phyloP scores from a whole-genome alignment of 768 basidiomycete species.

The Crucibulum laeve region DNA sequence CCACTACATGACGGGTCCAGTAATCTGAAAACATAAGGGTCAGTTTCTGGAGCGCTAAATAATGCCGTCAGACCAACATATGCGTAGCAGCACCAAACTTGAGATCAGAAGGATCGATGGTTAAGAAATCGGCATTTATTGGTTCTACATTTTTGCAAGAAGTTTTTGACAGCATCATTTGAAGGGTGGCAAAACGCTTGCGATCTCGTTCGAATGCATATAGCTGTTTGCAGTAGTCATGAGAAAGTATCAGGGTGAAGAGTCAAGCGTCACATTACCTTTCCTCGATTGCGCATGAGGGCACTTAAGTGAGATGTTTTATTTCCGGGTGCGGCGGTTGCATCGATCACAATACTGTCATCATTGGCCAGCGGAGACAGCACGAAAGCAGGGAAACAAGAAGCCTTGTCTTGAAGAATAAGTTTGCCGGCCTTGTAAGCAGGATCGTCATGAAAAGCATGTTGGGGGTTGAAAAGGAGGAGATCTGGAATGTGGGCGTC shows the following conservation, averaged over 20 bases:
- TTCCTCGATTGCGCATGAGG: conserved; percentile 78
- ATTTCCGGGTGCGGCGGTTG: conserved; percentile 96
- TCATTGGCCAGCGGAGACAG: conserved; percentile 66
- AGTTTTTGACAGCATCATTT: conserved; percentile 82
- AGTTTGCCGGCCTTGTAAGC: conserved; percentile 76
- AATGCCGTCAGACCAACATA: conserved; percentile 40
- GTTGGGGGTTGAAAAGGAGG: conserved; percentile 67
- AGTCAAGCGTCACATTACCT: conserved; percentile 37
- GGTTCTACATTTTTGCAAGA: conserved; percentile 78
- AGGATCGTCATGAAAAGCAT: conserved; percentile 63
- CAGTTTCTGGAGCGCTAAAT: not conserved
- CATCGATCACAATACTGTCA: conserved; percentile 73
- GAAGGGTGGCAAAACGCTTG: conserved; percentile 77
- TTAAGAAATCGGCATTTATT: conserved; percentile 79
- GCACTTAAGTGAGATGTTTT: conserved; percentile 95
- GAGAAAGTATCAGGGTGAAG: not conserved
- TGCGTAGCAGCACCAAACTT: conserved; percentile 72
- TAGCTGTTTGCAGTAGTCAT: conserved; percentile 36
- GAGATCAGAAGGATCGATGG: conserved; percentile 60
- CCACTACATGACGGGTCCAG: conserved; percentile 97
- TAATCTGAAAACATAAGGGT: conserved; percentile 50
- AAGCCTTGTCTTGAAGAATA: conserved; percentile 96
- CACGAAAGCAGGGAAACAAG: conserved; percentile 90
- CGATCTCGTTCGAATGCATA: conserved; percentile 89
- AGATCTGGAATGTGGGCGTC: conserved; percentile 85